These are phyloP conservation scores for Neonectria sp. DNA, from an alignment of 2,329 filamentous ascomycete species.

Conservation along the genomic window DNA sequence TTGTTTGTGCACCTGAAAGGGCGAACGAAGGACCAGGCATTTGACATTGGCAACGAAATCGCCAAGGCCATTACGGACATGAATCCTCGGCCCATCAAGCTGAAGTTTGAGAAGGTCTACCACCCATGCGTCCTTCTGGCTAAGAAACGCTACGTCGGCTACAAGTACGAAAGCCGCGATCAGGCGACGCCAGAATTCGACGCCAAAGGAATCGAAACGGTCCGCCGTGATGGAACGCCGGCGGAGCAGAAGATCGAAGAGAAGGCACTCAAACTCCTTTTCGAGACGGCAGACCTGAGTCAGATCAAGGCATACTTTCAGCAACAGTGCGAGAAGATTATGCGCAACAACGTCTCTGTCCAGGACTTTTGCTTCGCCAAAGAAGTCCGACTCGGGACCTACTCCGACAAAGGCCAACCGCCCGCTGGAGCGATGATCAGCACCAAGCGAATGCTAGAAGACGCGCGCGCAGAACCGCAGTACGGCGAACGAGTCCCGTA, in stretches of 20 bases:
- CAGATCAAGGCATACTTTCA: constrained; percentile 94
- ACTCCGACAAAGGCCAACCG: constrained; percentile 80
- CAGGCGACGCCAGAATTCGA: constrained; percentile 92
- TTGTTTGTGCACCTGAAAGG: constrained; percentile 93
- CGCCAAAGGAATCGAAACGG: constrained; percentile 98
- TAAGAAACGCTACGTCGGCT: constrained; percentile 98
- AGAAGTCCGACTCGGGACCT: constrained; percentile 92
- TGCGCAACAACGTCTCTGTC: constrained; percentile 88
- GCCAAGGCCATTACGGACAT: constrained; percentile 87
- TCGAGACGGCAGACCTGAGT: constrained; percentile 90
- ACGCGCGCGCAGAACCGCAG: constrained; percentile 90
- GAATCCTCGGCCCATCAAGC: constrained; percentile 92
- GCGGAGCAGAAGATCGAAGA: constrained; percentile 98
- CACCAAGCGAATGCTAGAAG: constrained; percentile 86
- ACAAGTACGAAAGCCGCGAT: constrained; percentile 88
- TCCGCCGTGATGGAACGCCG: constrained; percentile 93
- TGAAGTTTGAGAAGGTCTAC: constrained; percentile 99
- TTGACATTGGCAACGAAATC: constrained; percentile 93
- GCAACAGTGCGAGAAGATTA: constrained; percentile 90
- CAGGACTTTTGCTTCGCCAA: constrained; percentile 97
- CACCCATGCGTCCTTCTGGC: constrained; percentile 94
- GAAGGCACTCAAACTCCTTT: constrained; percentile 88
- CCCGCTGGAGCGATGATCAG: constrained; percentile 93
- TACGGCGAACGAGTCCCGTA: constrained; percentile 97
- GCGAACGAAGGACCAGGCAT: constrained; percentile 88